Base-by-base conservation (phyloP, 202 grass and related monocot genomes). In the Sporobolus alterniflorus region DNA sequence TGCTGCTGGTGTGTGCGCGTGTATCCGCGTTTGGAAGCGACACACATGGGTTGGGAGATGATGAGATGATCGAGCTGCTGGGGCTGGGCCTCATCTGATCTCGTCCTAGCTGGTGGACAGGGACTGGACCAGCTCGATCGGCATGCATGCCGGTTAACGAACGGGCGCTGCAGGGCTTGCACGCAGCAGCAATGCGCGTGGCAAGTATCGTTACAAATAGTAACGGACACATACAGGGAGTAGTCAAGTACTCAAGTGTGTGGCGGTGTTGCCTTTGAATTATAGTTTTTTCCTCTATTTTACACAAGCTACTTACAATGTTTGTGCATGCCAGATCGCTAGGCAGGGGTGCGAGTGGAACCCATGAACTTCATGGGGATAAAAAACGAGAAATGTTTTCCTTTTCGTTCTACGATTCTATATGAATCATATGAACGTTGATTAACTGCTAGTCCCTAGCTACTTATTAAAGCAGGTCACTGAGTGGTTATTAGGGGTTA, bases 391-490 rank as follows among this genome's bases (percentile, higher is more conserved):
- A n/a, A n/a, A n/a, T n/a, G n/a, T n/a, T n/a, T n/a, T n/a, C n/a
- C n/a, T n/a, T n/a, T n/a, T n/a, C n/a, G n/a, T n/a, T n/a, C n/a
- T n/a, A n/a, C n/a, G n/a, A n/a, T n/a, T n/a, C n/a, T n/a, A n/a
- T n/a, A n/a, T n/a, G n/a, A n/a, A n/a, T n/a, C n/a, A n/a, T n/a
- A 78, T 67, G 71, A 67, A 52, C 41, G 44, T 66, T 66, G 76
- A 78, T 63, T 26, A 32, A 1, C 12, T 1, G 0, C 36, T 25
- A 7, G 10, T 10, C 44, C 1, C 22, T 31, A 4, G 6, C 8
- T 18, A 49, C 51, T 56, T 3, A 21, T 21, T 25, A 57, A 57
- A 57, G 54, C 54, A 62, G 26, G 26, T 62, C 57, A 16, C 57
- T 16, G 13, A 62, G 43, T 31, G 64, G 20, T 36, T 15, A 29